phyloP scores from a whole-genome alignment of 768 basidiomycete species.

The Hysterangium stoloniferum region DNA sequence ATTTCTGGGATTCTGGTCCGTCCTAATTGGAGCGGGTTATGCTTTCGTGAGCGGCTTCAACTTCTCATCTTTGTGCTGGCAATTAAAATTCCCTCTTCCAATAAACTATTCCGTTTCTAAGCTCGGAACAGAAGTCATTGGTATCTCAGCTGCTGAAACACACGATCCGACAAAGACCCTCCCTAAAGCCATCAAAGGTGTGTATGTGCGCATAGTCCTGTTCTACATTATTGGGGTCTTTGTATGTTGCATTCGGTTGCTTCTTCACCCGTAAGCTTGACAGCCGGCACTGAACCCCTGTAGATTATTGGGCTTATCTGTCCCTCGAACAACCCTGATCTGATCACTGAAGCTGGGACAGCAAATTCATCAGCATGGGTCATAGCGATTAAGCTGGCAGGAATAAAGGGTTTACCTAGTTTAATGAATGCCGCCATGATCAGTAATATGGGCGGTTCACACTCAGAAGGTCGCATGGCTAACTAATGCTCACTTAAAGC shows the following conservation, averaged over 20 bases:
- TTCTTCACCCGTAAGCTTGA: not conserved
- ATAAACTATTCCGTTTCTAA: conserved; percentile 69
- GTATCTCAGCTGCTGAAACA: conserved; percentile 72
- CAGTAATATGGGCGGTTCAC: conserved; percentile 26
- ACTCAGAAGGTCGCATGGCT: not conserved
- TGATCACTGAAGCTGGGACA: conserved; percentile 46
- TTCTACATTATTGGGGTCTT: conserved; percentile 73
- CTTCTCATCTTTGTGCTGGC: not conserved
- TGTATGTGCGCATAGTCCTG: conserved; percentile 72
- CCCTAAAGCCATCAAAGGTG: conserved; percentile 62
- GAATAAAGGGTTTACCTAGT: conserved; percentile 46
- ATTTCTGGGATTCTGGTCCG: conserved; percentile 45
- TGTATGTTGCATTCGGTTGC: conserved; percentile 27
- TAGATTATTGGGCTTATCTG: conserved; percentile 61
- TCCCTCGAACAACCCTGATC: conserved; percentile 48
- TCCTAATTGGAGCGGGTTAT: conserved; percentile 52
- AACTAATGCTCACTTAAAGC: conserved; percentile 20
- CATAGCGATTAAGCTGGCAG: conserved; percentile 66
- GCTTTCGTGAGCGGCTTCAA: conserved; percentile 39
- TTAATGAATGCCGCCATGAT: conserved; percentile 70
- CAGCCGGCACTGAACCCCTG: conserved; percentile 18
- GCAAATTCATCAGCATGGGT: conserved; percentile 82
- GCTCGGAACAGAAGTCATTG: conserved; percentile 62
- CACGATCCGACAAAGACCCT: conserved; percentile 74
- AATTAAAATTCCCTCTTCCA: conserved; percentile 29